phyloP scores from a whole-genome alignment of 1,284 basidiomycete genomes.

The Filobasidium uniguttulatum region DNA sequence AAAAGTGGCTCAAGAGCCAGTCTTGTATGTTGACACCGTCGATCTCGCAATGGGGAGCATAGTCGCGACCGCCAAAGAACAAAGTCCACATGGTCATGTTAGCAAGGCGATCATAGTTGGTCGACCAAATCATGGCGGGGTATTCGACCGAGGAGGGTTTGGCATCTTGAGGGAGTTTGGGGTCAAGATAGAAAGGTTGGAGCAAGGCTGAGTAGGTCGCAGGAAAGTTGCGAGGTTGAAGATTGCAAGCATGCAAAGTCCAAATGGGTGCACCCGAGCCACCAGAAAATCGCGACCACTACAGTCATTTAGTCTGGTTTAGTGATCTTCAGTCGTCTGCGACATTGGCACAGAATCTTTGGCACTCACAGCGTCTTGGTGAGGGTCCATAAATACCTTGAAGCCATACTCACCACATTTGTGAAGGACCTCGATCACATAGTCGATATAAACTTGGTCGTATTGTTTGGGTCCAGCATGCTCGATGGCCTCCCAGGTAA shows the following conservation, averaged over 20 bases:
- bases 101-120: conserved; percentile 81
- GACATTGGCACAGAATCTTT: neutral
- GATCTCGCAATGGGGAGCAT: conserved; percentile 79
- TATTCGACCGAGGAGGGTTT: conserved; percentile 55
- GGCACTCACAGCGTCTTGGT: conserved; percentile 75
- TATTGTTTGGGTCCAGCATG: conserved; percentile 74
- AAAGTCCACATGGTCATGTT: conserved; percentile 84
- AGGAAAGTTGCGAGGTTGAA: conserved; percentile 72
- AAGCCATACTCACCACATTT: conserved; percentile 95
- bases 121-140: conserved; percentile 93
- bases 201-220: conserved; percentile 73
- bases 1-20: conserved; percentile 75
- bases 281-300: conserved; percentile 97
- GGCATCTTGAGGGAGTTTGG: conserved; percentile 10
- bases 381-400: conserved; percentile 78
- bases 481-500: conserved; percentile 90
- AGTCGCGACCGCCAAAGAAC: conserved; percentile 83
- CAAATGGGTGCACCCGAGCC: conserved; percentile 93
- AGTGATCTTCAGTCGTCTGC: neutral
- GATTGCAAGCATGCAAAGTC: conserved; percentile 82
- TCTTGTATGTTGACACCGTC: conserved; percentile 91
- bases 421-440: conserved; percentile 67
- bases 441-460: conserved; percentile 73
- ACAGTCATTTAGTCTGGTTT: conserved; percentile 1
- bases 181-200: conserved; percentile 72